phyloP scores from a whole-genome alignment of 2,329 filamentous ascomycete genomes.

The Bipolaris gigantea region DNA sequence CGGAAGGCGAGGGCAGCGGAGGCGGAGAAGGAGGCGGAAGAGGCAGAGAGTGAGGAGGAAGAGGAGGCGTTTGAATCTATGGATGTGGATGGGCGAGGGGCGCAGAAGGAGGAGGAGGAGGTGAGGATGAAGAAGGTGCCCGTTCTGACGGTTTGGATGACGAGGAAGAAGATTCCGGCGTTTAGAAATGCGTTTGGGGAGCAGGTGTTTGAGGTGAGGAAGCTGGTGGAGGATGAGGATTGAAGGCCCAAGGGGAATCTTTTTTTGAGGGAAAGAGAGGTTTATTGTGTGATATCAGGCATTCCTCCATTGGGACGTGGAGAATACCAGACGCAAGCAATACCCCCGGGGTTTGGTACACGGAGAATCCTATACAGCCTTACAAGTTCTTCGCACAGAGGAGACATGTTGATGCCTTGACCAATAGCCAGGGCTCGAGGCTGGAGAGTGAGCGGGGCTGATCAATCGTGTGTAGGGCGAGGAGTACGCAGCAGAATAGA shows the following conservation, averaged over 20 bases:
- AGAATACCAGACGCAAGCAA: neutral
- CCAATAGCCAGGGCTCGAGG: neutral
- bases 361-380: neutral
- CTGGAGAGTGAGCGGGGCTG: neutral
- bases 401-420: neutral
- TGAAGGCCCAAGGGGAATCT: neutral
- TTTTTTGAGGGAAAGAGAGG: neutral
- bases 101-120: neutral
- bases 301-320: neutral
- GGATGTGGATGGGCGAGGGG: constrained; percentile 7
- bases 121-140: constrained; percentile 14
- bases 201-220: constrained; percentile 14
- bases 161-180: constrained; percentile 16
- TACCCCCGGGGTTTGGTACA: neutral
- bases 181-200: constrained; percentile 26
- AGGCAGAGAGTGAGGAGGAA: neutral
- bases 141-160: constrained; percentile 28
- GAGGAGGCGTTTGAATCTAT: constrained; percentile 22
- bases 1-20: neutral
- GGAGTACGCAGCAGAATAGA: neutral
- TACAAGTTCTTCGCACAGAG: neutral
- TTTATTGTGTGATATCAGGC: neutral
- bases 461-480: neutral
- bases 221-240: constrained; percentile 3
- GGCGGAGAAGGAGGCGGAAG: no score